Evolutionary conservation across 768 basidiomycete genomes (phyloP).

Genomic region (Leccinellum rugosiceps): DNA sequence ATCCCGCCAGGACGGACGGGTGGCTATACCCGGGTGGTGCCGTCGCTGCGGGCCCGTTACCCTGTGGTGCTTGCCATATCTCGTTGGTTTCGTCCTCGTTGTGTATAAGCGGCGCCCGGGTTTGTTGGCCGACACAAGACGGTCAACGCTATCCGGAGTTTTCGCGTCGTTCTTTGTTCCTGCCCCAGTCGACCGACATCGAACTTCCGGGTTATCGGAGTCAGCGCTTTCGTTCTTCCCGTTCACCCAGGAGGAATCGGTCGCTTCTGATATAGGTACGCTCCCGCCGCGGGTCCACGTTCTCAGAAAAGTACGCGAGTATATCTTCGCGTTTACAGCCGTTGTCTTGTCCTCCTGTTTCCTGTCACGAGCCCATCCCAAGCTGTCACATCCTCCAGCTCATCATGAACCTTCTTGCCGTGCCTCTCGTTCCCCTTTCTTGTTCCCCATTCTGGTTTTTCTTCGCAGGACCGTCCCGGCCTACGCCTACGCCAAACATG

Average conservation of each 20-base stretch:
- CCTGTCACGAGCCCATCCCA: background rate
- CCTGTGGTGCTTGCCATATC: background rate
- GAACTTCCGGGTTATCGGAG: background rate
- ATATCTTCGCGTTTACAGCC: background rate
- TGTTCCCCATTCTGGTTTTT: background rate
- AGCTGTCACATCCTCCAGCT: background rate
- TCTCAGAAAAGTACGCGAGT: background rate
- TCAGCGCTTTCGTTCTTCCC: background rate
- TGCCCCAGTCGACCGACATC: too few species aligned
- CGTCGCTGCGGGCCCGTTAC: background rate
- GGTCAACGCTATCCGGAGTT: background rate
- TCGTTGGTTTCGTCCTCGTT: background rate
- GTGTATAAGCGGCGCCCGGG: background rate
- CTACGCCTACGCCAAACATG: background rate
- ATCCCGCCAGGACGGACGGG: background rate
- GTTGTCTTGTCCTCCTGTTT: background rate
- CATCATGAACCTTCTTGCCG: background rate
- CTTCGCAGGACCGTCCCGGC: background rate
- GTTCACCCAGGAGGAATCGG: background rate
- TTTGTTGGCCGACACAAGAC: background rate
- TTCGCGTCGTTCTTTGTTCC: background rate
- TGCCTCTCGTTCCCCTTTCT: background rate
- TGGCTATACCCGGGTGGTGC: background rate
- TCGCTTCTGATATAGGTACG: background rate
- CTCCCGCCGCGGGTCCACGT: background rate